Percentiles rank a stretch among this genome's conserved stretches.
phyloP scores from a whole-genome alignment of 2,329 filamentous ascomycete genomes.

The Penicillium sp. region DNA sequence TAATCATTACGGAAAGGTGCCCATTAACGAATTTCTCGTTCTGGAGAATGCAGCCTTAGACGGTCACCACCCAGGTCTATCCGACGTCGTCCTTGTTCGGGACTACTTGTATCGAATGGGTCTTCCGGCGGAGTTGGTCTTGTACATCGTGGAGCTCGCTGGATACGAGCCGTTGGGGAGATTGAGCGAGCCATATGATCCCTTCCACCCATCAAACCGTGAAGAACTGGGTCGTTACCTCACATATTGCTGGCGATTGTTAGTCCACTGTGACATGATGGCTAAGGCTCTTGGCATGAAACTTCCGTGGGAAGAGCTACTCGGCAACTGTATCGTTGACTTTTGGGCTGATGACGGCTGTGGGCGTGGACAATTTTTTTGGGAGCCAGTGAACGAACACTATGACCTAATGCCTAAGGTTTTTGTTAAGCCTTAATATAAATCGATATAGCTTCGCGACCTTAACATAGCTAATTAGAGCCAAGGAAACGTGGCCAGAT shows the following conservation, averaged over 20 bases:
- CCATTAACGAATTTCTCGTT: not conserved
- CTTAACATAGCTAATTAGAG: not conserved
- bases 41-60: not conserved
- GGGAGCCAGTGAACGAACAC: not conserved
- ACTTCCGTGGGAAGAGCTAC: conserved; percentile 10
- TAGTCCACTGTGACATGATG: conserved; percentile 29
- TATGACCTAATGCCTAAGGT: not conserved
- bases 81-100: not conserved
- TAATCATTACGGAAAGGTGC: not conserved
- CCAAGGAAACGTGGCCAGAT: too few species aligned
- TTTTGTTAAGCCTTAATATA: not conserved
- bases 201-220: not conserved
- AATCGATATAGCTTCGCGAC: not conserved
- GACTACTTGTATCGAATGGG: not conserved
- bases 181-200: not conserved
- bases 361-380: not conserved
- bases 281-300: conserved; percentile 20
- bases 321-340: not conserved
- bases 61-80: not conserved
- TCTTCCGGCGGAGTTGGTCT: not conserved
- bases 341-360: not conserved
- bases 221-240: conserved; percentile 18
- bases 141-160: not conserved
- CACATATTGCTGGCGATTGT: conserved; percentile 29
- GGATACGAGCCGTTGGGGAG: not conserved